Percentiles rank a stretch among this genome's conserved stretches.
phyloP scores from a whole-genome alignment of 805 yeast genomes.

The Komagataella mondaviorum region DNA sequence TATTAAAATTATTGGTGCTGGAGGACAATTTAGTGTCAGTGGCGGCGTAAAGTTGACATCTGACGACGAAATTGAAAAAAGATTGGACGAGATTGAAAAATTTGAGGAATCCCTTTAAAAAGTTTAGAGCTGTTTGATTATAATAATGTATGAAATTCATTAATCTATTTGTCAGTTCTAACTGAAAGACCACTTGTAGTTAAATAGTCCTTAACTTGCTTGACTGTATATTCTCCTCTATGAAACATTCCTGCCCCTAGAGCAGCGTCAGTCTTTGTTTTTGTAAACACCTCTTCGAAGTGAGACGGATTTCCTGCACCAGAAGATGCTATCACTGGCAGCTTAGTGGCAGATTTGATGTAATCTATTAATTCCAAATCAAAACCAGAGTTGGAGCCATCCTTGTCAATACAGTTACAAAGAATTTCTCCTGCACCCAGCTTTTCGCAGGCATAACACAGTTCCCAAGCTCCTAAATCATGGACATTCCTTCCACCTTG shows the following conservation, averaged over 20 bases:
- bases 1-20: constrained; percentile 70
- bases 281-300: constrained; percentile 73
- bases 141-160: constrained; percentile 17
- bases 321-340: constrained; percentile 95
- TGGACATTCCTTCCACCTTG: constrained; percentile 90
- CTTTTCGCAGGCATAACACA: constrained; percentile 78
- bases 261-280: constrained; percentile 89
- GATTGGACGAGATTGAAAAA: constrained; percentile 38
- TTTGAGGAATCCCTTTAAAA: constrained; percentile 21
- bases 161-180: constrained; percentile 39
- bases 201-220: constrained; percentile 65
- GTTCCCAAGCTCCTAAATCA: constrained; percentile 84
- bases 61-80: constrained; percentile 36
- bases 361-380: constrained; percentile 77
- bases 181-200: constrained; percentile 50
- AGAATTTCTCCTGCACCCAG: constrained; percentile 95
- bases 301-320: constrained; percentile 96
- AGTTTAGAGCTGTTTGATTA: constrained; percentile 20
- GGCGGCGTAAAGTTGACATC: constrained; percentile 60
- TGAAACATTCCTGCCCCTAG: constrained; percentile 99
- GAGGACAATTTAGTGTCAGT: constrained; percentile 90
- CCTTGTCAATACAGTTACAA: constrained; percentile 91
- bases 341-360: constrained; percentile 59
- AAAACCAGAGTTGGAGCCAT: constrained; percentile 91
- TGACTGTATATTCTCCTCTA: constrained; percentile 82